phyloP scores from a whole-genome alignment of 768 basidiomycete genomes.

The Trametes villosa region DNA sequence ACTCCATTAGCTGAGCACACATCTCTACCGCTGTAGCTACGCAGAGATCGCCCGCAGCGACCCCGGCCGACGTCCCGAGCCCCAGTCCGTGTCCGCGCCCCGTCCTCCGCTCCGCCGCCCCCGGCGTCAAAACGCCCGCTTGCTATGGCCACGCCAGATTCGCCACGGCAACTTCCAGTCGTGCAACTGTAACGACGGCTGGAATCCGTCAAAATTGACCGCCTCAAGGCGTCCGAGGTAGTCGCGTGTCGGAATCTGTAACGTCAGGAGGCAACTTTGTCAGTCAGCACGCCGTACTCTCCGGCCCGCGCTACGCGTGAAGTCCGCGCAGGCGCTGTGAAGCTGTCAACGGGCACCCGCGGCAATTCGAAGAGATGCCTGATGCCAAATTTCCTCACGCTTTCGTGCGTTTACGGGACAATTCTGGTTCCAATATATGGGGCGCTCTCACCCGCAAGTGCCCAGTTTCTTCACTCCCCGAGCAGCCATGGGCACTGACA shows the following conservation, averaged over 20 bases:
- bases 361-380: too few species aligned
- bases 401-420: too few species aligned
- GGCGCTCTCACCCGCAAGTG: too few species aligned
- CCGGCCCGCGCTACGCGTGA: slow-evolving; percentile 12
- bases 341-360: too few species aligned
- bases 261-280: slow-evolving; percentile 10
- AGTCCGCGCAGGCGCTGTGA: slow-evolving; percentile 1
- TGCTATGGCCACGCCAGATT: slow-evolving; percentile 61
- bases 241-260: slow-evolving; percentile 67
- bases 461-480: too few species aligned
- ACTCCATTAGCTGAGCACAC: not conserved
- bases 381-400: too few species aligned
- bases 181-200: slow-evolving; percentile 60
- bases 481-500: too few species aligned
- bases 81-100: too few species aligned
- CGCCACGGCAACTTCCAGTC: slow-evolving; percentile 83
- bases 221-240: slow-evolving; percentile 71
- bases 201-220: slow-evolving; percentile 73
- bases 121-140: slow-evolving; percentile 38
- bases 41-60: slow-evolving; percentile 8
- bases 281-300: slow-evolving; percentile 16
- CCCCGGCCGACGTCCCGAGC: slow-evolving; percentile 6
- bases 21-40: not conserved
- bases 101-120: not conserved
- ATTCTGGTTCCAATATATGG: too few species aligned